These are phyloP conservation scores for Glutinoglossum americanum DNA, from an alignment of 495 filamentous ascomycete species.

Conservation along the genomic window DNA sequence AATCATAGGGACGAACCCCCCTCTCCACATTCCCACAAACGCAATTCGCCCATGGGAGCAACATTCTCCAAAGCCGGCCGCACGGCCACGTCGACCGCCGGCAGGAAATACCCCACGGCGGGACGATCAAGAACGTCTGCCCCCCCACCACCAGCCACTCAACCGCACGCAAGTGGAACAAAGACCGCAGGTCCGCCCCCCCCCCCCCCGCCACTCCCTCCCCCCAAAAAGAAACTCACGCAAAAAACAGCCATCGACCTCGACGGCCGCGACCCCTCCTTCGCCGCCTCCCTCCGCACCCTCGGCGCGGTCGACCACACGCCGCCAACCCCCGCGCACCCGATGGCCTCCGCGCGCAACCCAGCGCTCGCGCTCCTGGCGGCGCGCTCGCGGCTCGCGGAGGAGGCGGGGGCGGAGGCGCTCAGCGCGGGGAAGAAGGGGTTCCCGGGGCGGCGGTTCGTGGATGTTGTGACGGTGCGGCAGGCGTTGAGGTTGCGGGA, in stretches of 20 bases:
- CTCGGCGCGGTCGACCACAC: slow-evolving; percentile 36
- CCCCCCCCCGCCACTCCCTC: background rate
- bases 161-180: background rate
- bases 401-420: slow-evolving; percentile 30
- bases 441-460: slow-evolving; percentile 28
- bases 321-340: slow-evolving; percentile 36
- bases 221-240: no score
- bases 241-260: slow-evolving; percentile 41
- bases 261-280: slow-evolving; percentile 42
- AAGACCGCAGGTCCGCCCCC: background rate
- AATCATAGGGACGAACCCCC: no score
- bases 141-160: background rate
- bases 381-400: slow-evolving; percentile 22
- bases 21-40: background rate
- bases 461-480: slow-evolving; percentile 38
- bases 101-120: background rate
- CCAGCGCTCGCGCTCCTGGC: slow-evolving; percentile 30
- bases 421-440: slow-evolving; percentile 22
- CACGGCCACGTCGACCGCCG: background rate
- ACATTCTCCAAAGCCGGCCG: background rate
- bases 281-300: slow-evolving; percentile 35
- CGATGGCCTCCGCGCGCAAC: slow-evolving; percentile 30
- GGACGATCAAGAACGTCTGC: background rate
- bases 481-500: slow-evolving; percentile 40
- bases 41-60: background rate